Evolutionary conservation across 2,329 filamentous ascomycete species (phyloP).

Genomic region (Trichocomaceae sp.): DNA sequence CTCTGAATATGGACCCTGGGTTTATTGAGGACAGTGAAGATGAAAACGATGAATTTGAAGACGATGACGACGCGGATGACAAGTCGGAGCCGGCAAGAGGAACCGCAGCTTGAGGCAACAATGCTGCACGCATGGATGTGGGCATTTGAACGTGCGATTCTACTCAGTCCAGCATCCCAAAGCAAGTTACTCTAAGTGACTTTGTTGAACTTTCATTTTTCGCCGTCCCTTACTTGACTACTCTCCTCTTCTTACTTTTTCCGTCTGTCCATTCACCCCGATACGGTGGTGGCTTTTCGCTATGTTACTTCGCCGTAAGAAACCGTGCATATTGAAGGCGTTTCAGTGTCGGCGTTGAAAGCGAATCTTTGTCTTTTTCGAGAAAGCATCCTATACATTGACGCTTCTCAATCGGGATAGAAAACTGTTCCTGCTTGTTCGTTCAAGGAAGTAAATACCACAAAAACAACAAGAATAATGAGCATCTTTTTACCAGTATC

Average conservation of each 20-base stretch:
- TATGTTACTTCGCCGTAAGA: neutral
- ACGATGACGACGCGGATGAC: conserved; percentile 32
- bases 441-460: neutral
- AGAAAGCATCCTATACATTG: conserved; percentile 1
- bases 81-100: conserved; percentile 17
- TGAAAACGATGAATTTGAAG: conserved; percentile 49
- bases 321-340: conserved; percentile 10
- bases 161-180: neutral
- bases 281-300: neutral
- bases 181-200: neutral
- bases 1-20: conserved; percentile 63
- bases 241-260: neutral
- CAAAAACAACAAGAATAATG: neutral
- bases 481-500: neutral
- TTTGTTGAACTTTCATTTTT: neutral
- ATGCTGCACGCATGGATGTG: conserved; percentile 33
- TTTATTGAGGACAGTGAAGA: conserved; percentile 66
- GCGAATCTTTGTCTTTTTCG: conserved; percentile 4
- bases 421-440: conserved; percentile 2
- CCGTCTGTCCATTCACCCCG: neutral
- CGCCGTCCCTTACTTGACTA: neutral
- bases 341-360: conserved; percentile 10
- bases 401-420: conserved; percentile 6
- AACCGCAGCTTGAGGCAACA: conserved; percentile 23
- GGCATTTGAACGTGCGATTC: conserved; percentile 16